These are phyloP conservation scores for Hypomontagnella monticulosa DNA, from an alignment of 495 filamentous ascomycete genomes.

Conservation along the genomic window DNA sequence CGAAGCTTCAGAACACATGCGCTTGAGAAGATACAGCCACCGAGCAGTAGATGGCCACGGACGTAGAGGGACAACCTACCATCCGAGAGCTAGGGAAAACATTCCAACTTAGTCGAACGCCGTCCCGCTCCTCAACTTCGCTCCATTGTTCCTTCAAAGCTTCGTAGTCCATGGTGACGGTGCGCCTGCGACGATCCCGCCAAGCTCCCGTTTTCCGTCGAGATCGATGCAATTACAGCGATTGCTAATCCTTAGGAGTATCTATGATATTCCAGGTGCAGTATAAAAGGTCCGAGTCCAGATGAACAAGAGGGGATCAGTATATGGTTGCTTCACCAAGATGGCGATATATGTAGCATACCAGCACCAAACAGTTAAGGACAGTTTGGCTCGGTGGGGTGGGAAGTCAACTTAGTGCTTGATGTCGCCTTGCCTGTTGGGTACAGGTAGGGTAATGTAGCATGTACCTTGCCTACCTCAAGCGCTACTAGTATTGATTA, in stretches of 20 bases:
- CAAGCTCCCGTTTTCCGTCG: constrained; percentile 18
- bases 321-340: not conserved
- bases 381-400: constrained; percentile 32
- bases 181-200: constrained; percentile 15
- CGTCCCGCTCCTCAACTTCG: constrained; percentile 96
- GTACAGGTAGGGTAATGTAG: constrained; percentile 1
- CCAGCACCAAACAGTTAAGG: constrained; percentile 17
- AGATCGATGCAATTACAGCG: constrained; percentile 15
- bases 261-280: not conserved
- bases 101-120: constrained; percentile 97
- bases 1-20: constrained; percentile 31
- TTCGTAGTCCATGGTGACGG: constrained; percentile 63
- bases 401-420: constrained; percentile 6
- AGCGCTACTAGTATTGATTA: too few relatives aligned
- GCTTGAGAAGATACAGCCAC: constrained; percentile 20
- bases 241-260: constrained; percentile 13
- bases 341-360: not conserved
- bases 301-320: not conserved
- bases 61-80: constrained; percentile 61
- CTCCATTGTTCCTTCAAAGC: constrained; percentile 95
- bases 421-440: constrained; percentile 25
- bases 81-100: constrained; percentile 98
- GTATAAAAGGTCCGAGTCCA: not conserved
- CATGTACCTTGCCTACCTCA: too few relatives aligned
- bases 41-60: constrained; percentile 39